phyloP scores from a whole-genome alignment of 164 flowering plant species.

The Magnolia kwangsiensis region DNA sequence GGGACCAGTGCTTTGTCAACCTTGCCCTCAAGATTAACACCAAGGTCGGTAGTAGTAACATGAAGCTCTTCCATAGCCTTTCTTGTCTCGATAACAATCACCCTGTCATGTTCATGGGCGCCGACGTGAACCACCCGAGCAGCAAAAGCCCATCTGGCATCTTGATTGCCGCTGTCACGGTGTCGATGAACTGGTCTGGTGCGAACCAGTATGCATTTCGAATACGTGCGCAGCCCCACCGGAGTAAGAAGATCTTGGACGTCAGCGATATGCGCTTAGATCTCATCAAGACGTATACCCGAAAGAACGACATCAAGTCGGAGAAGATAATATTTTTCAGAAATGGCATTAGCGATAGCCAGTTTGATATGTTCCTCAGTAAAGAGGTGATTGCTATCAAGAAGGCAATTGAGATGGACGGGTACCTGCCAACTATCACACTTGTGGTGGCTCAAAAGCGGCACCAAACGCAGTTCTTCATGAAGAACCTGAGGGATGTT shows the following conservation, averaged over 20 bases:
- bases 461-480: constrained; percentile 69
- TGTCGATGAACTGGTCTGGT: constrained; percentile 75
- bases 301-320: constrained; percentile 38
- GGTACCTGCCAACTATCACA: constrained; percentile 57
- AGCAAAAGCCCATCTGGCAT: constrained; percentile 17
- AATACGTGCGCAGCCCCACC: constrained; percentile 42
- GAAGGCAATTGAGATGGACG: constrained; percentile 20
- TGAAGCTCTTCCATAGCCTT: no score
- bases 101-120: no score
- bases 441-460: constrained; percentile 74
- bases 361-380: constrained; percentile 79
- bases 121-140: constrained; percentile 79
- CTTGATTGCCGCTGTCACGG: constrained; percentile 51
- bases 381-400: constrained; percentile 40
- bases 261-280: constrained; percentile 61
- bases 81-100: no score
- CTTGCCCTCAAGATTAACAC: no score
- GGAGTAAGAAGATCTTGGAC: constrained; percentile 45
- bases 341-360: constrained; percentile 84
- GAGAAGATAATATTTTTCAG: constrained; percentile 64
- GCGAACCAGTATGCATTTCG: constrained; percentile 68
- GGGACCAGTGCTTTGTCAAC: no score
- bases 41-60: no score
- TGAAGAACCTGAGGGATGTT: constrained; percentile 28
- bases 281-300: constrained; percentile 42